Percentiles rank a stretch among this genome's conserved stretches.
These are phyloP conservation scores for Rhizopus sp. DNA, from an alignment of 371 early-diverging fungal genomes.

Conservation along the genomic window DNA sequence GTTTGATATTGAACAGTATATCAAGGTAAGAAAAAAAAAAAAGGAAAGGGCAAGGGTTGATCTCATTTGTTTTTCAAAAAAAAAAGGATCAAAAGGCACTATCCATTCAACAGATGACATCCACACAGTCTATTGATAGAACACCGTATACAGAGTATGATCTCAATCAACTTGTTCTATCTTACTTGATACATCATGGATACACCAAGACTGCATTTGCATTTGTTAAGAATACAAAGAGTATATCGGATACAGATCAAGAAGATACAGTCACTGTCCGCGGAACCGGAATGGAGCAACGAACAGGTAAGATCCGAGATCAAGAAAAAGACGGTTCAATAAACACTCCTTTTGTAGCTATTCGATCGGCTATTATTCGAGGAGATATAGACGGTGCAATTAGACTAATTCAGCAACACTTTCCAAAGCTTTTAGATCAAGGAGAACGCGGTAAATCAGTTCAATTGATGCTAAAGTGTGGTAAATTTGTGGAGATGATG, in stretches of 20 bases:
- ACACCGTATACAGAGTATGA: background rate
- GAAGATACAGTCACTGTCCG: background rate
- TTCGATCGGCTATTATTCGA: slow-evolving; percentile 61
- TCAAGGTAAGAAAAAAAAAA: slow-evolving; percentile 50
- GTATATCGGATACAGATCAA: slow-evolving; percentile 4
- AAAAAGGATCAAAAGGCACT: slow-evolving; percentile 1
- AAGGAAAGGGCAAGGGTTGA: background rate
- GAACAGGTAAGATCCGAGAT: background rate
- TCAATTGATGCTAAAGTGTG: slow-evolving; percentile 76
- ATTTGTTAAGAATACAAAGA: slow-evolving; percentile 46
- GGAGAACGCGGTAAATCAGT: slow-evolving; percentile 42
- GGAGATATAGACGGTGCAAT: slow-evolving; percentile 82
- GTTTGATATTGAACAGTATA: slow-evolving; percentile 85
- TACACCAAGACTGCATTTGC: slow-evolving; percentile 71
- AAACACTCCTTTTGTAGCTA: slow-evolving; percentile 44
- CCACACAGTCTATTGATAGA: background rate
- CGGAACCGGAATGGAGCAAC: slow-evolving; percentile 5
- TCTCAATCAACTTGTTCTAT: slow-evolving; percentile 66
- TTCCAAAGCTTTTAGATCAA: slow-evolving; percentile 60
- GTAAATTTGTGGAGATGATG: slow-evolving; percentile 87
- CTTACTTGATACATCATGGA: slow-evolving; percentile 81
- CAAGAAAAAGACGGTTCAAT: background rate
- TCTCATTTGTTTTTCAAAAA: background rate
- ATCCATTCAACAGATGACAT: background rate
- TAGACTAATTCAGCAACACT: slow-evolving; percentile 56